Conservation (phyloP, 129 eudicot species). For the Deinandra increscens region DNA sequence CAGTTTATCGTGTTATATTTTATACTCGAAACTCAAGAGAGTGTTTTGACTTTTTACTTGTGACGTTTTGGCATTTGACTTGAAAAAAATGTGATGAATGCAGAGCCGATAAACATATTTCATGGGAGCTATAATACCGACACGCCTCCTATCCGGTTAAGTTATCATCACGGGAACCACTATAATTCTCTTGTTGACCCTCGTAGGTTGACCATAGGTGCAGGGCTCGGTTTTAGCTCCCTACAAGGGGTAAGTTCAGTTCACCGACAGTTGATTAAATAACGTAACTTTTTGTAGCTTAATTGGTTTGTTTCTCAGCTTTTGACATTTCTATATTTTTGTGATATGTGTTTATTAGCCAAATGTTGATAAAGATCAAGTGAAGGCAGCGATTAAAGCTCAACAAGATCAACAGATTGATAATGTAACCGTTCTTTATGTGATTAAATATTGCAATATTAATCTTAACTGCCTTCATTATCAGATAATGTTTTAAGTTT, state of each 20-base stretch:
- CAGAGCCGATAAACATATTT: constrained; percentile 95
- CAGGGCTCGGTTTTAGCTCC: constrained; percentile 94
- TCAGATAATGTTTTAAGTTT: constrained; percentile 1
- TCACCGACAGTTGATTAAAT: background rate
- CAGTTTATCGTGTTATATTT: background rate
- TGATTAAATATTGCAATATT: background rate
- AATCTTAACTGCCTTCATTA: background rate
- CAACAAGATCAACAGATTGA: constrained; percentile 99
- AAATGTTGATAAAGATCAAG: constrained; percentile 84
- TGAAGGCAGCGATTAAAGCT: constrained; percentile 98
- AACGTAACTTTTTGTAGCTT: background rate
- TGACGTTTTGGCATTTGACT: constrained; percentile 11
- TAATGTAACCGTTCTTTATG: constrained; percentile 43
- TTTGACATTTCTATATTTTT: constrained; percentile 1
- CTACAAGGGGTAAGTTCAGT: constrained; percentile 83
- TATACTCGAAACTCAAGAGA: background rate
- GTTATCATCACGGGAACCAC: constrained; percentile 97
- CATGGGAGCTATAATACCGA: constrained; percentile 90
- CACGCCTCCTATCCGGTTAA: constrained; percentile 83
- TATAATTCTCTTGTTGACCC: constrained; percentile 98
- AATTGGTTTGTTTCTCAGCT: background rate
- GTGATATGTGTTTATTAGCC: constrained; percentile 40
- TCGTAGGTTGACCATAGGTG: constrained; percentile 77
- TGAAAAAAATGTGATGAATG: background rate
- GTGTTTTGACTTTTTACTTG: background rate